A percentile compares a stretch with the other conserved stretches of the same genome.
Evolutionary conservation across 116 monocot genomes (phyloP).

Genomic region (Papilionanthe hybrid): DNA sequence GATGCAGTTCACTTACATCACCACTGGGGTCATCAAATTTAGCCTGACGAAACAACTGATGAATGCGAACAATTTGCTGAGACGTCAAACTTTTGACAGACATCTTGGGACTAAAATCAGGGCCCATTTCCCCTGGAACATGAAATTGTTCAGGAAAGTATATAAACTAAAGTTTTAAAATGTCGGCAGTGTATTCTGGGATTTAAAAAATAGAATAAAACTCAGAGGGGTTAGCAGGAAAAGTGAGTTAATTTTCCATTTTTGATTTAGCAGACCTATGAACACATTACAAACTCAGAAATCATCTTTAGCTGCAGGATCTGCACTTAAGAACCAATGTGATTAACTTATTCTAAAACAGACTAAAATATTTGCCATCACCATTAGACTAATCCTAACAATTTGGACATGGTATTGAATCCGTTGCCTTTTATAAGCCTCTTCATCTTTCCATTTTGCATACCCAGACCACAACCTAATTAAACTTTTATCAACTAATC

Average conservation of each 20-base stretch:
- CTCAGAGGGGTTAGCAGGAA: neutral
- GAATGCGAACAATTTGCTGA: slow-evolving; percentile 93
- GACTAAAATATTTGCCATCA: neutral
- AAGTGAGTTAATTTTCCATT: neutral
- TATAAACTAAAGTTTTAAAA: neutral
- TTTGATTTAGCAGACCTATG: neutral
- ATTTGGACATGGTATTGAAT: neutral
- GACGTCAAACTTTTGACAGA: slow-evolving; percentile 73
- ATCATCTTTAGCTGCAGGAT: neutral
- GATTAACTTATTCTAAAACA: neutral
- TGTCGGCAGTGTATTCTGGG: neutral
- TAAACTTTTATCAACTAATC: neutral
- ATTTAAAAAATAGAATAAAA: neutral
- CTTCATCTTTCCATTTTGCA: neutral
- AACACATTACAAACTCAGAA: neutral
- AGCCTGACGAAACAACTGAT: slow-evolving; percentile 96
- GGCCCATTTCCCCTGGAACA: slow-evolving; percentile 80
- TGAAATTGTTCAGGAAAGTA: neutral
- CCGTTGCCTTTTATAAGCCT: neutral
- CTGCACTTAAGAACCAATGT: neutral
- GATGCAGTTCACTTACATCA: slow-evolving; percentile 48
- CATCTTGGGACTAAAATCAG: slow-evolving; percentile 85
- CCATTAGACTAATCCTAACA: neutral
- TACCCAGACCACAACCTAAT: neutral
- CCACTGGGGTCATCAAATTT: slow-evolving; percentile 99